Percentiles rank a stretch among this genome's conserved stretches.
These are phyloP conservation scores for Trichoderma brevicompactum DNA, from an alignment of 2,329 filamentous ascomycete genomes.

Conservation along the genomic window DNA sequence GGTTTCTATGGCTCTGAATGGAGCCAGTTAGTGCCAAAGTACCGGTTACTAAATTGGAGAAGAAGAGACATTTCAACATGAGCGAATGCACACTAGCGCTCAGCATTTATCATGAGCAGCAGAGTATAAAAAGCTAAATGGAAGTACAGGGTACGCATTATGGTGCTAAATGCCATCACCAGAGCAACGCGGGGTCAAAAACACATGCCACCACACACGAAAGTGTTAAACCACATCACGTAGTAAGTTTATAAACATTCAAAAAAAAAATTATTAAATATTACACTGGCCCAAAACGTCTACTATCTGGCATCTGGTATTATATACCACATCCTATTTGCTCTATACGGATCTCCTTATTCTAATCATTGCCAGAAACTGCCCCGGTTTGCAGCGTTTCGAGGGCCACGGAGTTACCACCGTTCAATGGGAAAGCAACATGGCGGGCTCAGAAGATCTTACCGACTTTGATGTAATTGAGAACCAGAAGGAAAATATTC, in stretches of 20 bases:
- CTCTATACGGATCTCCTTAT: background rate
- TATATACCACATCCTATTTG: background rate
- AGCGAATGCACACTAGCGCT: background rate
- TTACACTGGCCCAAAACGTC: background rate
- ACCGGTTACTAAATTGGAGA: background rate
- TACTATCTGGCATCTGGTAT: background rate
- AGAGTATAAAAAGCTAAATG: background rate
- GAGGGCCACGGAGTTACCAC: constrained; percentile 14
- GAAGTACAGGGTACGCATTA: background rate
- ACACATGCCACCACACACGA: constrained; percentile 15
- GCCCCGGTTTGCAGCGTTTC: background rate
- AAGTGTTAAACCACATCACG: constrained; percentile 1
- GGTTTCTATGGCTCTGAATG: background rate
- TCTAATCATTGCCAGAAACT: background rate
- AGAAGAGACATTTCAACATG: background rate
- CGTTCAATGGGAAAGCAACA: constrained; percentile 42
- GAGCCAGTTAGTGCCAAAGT: constrained; percentile 12
- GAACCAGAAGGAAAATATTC: constrained; percentile 96
- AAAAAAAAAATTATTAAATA: background rate
- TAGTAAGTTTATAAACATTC: constrained; percentile 7
- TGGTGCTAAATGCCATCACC: constrained; percentile 14
- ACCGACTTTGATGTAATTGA: constrained; percentile 92
- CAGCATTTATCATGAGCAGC: background rate
- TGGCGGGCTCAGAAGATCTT: constrained; percentile 57
- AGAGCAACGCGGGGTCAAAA: constrained; percentile 25